Conservation (phyloP, 2,329 filamentous ascomycete genomes). For the Leptodontidium sp. region DNA sequence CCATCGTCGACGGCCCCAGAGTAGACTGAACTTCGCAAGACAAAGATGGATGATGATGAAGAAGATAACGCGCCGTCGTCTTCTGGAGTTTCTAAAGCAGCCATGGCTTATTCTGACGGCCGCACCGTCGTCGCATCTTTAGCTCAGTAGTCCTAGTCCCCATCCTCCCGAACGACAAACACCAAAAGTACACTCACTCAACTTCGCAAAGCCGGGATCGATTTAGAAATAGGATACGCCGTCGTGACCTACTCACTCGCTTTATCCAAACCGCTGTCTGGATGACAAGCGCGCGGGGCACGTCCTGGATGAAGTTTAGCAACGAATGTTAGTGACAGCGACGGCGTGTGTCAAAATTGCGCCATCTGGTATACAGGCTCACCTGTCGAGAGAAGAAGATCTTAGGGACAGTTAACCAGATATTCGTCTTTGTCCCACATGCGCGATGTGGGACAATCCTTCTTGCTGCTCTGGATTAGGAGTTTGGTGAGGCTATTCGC, state of each 20-base stretch:
- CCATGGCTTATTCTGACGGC: no score
- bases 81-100: no score
- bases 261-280: background rate
- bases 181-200: no score
- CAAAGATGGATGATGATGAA: background rate
- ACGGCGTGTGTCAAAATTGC: constrained; percentile 12
- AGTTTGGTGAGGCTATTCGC: background rate
- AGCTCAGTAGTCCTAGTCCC: no score
- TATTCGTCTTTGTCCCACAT: background rate
- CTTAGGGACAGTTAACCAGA: no score
- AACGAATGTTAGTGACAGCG: background rate
- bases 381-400: no score
- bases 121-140: no score
- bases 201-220: no score
- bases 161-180: no score
- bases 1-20: background rate
- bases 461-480: background rate
- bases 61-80: background rate
- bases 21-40: background rate
- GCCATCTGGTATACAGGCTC: no score
- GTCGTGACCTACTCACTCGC: background rate
- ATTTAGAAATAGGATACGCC: no score
- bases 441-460: background rate
- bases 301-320: background rate
- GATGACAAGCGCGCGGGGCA: background rate